phyloP scores from a whole-genome alignment of 108 stramenopile genomes.

The Nitzschia palea region DNA sequence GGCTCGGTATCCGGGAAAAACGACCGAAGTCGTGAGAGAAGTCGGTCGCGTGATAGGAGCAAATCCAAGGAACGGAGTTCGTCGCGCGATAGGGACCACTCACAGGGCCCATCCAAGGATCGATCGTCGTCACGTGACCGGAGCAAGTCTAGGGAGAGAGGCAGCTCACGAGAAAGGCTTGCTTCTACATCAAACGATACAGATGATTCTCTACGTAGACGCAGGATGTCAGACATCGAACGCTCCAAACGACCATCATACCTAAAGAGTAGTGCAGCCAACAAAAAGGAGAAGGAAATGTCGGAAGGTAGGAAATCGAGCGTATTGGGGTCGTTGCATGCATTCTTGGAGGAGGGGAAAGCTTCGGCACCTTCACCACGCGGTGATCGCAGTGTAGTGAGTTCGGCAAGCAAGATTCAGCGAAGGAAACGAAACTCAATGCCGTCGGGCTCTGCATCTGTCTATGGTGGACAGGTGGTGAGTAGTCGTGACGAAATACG shows the following conservation, averaged over 20 bases:
- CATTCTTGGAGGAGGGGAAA: constrained; percentile 23
- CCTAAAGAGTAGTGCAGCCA: neutral
- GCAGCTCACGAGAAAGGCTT: neutral
- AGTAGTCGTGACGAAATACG: constrained; percentile 8
- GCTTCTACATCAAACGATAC: neutral
- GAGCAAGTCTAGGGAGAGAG: too few relatives aligned
- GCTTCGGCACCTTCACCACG: neutral
- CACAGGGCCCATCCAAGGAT: neutral
- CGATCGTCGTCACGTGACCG: neutral
- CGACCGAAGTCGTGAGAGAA: neutral
- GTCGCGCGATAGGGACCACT: neutral
- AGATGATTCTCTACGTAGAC: neutral
- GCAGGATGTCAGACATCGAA: neutral
- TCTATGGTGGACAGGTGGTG: constrained; percentile 2
- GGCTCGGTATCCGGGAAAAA: neutral
- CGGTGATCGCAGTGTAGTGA: constrained; percentile 17
- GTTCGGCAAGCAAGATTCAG: constrained; percentile 8
- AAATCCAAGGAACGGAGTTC: neutral
- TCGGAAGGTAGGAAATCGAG: constrained; percentile 22
- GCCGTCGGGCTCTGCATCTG: constrained; percentile 15
- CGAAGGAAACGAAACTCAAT: constrained; percentile 1
- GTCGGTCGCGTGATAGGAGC: neutral
- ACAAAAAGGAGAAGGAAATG: neutral
- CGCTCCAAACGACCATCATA: neutral
- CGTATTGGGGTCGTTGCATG: constrained; percentile 16